Conservation (phyloP, 2,329 filamentous ascomycete species). For the Ceratocystis papillata region DNA sequence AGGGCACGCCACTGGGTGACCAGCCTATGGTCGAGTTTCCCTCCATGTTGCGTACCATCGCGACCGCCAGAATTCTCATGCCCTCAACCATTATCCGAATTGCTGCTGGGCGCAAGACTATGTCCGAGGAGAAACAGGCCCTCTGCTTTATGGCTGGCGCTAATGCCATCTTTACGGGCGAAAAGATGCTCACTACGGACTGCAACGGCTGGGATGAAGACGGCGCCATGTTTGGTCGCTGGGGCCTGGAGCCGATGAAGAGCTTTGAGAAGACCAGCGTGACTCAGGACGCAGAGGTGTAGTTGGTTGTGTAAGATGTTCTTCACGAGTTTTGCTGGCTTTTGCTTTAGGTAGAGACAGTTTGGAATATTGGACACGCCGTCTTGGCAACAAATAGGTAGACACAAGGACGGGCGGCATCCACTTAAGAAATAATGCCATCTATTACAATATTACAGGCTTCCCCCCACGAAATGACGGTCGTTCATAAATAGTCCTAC, state of each 20-base stretch:
- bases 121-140: slow-evolving; percentile 81
- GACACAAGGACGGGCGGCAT: too few relatives aligned
- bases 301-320: not conserved
- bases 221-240: slow-evolving; percentile 67
- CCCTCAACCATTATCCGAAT: slow-evolving; percentile 77
- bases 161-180: slow-evolving; percentile 89
- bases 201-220: slow-evolving; percentile 90
- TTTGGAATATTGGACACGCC: too few relatives aligned
- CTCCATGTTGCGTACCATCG: slow-evolving; percentile 68
- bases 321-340: too few relatives aligned
- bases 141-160: slow-evolving; percentile 83
- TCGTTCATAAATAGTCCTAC: not conserved
- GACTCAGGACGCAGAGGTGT: not conserved
- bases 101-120: slow-evolving; percentile 71
- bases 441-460: too few relatives aligned
- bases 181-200: slow-evolving; percentile 90
- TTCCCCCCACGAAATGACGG: too few relatives aligned
- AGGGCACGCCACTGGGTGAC: slow-evolving; percentile 75
- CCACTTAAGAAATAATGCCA: too few relatives aligned
- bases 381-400: too few relatives aligned
- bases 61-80: slow-evolving; percentile 72
- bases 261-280: slow-evolving; percentile 34
- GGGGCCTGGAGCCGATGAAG: slow-evolving; percentile 72
- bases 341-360: too few relatives aligned
- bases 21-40: slow-evolving; percentile 63